These are phyloP conservation scores for Pleurotus pulmonarius DNA, from an alignment of 768 basidiomycete species.

Conservation along the genomic window DNA sequence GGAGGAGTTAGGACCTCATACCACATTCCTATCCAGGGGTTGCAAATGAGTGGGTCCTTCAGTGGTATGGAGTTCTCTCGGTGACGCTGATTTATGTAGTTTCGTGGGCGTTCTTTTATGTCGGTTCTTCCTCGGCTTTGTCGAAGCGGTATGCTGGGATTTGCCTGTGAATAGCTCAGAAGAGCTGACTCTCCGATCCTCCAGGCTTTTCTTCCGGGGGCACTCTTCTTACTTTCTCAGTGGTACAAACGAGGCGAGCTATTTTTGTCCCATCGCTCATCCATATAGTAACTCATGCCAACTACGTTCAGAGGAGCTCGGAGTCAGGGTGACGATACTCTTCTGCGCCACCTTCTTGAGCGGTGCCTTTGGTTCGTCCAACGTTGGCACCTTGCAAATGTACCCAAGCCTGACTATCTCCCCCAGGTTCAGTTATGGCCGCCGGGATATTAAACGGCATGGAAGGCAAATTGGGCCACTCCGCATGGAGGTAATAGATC, in stretches of 20 bases:
- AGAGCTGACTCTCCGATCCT: constrained; percentile 17
- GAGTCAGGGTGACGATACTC: constrained; percentile 32
- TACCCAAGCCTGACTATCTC: background rate
- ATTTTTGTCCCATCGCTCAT: background rate
- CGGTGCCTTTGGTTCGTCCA: constrained; percentile 43
- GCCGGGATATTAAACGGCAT: constrained; percentile 42
- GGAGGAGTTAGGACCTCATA: background rate
- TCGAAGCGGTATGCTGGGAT: constrained; percentile 29
- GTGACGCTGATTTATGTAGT: constrained; percentile 14
- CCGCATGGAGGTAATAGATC: constrained; percentile 39
- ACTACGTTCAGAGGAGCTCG: constrained; percentile 1
- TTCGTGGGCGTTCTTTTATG: constrained; percentile 39
- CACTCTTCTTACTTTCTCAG: constrained; percentile 23
- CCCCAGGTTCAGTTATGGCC: constrained; percentile 32
- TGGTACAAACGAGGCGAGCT: constrained; percentile 35
- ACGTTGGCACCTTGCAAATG: background rate
- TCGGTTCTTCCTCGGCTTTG: constrained; percentile 46
- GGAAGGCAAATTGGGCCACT: constrained; percentile 38
- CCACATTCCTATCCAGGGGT: constrained; percentile 12
- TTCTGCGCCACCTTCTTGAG: constrained; percentile 47
- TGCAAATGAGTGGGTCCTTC: constrained; percentile 20
- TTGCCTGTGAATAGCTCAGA: constrained; percentile 27
- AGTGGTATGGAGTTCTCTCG: background rate
- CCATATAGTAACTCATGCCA: background rate
- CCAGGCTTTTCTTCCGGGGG: constrained; percentile 32